These are phyloP conservation scores for Paracorniculantispora psalliotae DNA, from an alignment of 2,329 filamentous ascomycete genomes.

Conservation along the genomic window DNA sequence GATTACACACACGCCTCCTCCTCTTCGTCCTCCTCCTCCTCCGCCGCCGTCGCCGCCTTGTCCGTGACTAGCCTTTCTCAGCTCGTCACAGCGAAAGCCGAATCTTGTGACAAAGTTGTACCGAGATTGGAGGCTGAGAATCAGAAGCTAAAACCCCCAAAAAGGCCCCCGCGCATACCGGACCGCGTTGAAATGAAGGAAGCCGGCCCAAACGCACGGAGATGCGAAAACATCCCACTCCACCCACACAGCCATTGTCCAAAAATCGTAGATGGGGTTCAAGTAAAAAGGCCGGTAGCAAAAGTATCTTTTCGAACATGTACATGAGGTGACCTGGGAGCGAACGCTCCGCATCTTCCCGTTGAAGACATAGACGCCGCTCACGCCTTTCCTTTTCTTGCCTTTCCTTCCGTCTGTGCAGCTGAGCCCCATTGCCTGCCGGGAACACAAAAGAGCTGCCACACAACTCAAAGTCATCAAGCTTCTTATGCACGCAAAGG, in stretches of 20 bases:
- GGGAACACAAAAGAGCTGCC: too few relatives aligned
- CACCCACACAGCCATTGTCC: background rate
- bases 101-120: background rate
- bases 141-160: background rate
- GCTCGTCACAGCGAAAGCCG: background rate
- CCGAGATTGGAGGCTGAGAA: background rate
- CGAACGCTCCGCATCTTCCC: too few relatives aligned
- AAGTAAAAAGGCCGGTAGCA: background rate
- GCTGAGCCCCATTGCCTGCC: background rate
- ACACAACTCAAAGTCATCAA: too few relatives aligned
- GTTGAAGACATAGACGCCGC: background rate
- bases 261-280: background rate
- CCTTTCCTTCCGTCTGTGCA: too few relatives aligned
- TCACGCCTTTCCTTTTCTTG: background rate
- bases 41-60: too few relatives aligned
- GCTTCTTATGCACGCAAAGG: too few relatives aligned
- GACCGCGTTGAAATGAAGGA: background rate
- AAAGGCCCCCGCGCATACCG: background rate
- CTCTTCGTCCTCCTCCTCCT: too few relatives aligned
- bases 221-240: background rate
- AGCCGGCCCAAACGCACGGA: background rate
- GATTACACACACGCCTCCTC: too few relatives aligned
- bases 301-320: conserved; percentile 1
- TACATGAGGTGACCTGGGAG: background rate
- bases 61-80: background rate